A percentile compares a stretch with the other conserved stretches of the same genome.
phyloP scores from a whole-genome alignment of 768 basidiomycete genomes.

The Steccherinum ochraceum region DNA sequence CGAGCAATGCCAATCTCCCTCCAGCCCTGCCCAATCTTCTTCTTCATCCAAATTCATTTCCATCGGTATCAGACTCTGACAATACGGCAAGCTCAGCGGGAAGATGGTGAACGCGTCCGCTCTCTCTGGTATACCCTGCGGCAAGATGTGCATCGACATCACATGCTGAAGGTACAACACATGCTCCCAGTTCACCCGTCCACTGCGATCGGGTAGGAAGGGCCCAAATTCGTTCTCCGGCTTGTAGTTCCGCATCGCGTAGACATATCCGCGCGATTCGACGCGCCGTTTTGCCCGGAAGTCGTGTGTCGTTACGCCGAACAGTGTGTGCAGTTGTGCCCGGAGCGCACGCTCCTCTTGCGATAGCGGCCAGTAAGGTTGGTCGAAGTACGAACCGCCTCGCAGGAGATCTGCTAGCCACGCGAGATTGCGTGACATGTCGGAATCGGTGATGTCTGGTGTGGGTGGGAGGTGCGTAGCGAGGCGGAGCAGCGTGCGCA shows the following conservation, averaged over 20 bases:
- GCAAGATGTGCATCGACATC: conserved; percentile 47
- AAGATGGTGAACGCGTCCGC: conserved; percentile 24
- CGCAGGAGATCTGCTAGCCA: conserved; percentile 44
- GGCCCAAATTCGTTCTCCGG: conserved; percentile 51
- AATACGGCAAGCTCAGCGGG: conserved; percentile 47
- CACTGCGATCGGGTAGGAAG: conserved; percentile 37
- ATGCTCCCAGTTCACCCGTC: conserved; percentile 53
- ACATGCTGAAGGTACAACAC: conserved; percentile 49
- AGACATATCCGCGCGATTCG: conserved; percentile 49
- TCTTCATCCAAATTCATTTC: conserved; percentile 30
- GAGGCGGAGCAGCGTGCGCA: conserved; percentile 48
- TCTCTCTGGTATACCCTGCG: conserved; percentile 16
- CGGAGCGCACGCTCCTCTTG: conserved; percentile 39
- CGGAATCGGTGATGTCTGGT: conserved; percentile 14
- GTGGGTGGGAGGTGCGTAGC: conserved; percentile 31
- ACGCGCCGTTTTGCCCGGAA: conserved; percentile 24
- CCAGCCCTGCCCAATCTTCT: conserved; percentile 53
- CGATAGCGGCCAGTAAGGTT: conserved; percentile 15
- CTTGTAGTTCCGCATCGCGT: conserved; percentile 53
- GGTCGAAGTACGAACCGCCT: conserved; percentile 40
- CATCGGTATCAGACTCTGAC: conserved; percentile 42
- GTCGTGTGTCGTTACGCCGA: conserved; percentile 48
- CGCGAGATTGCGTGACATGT: conserved; percentile 42
- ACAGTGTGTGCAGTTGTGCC: conserved; percentile 48
- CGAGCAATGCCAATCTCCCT: conserved; percentile 54